These are phyloP conservation scores for Coemansia sp. DNA, from an alignment of 371 early-diverging fungal species.

Conservation along the genomic window DNA sequence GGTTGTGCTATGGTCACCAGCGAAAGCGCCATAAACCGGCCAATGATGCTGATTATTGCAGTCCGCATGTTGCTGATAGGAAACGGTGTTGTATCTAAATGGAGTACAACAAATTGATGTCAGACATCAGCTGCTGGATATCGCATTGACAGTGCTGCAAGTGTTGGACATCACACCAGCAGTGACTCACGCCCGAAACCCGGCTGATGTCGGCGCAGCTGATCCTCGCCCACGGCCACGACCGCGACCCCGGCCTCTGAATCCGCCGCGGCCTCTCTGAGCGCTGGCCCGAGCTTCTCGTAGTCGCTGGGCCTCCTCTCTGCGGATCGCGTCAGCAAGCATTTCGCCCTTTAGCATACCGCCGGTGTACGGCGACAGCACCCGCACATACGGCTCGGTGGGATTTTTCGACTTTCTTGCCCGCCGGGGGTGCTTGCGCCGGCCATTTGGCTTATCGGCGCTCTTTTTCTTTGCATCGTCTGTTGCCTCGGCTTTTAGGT, in stretches of 20 bases:
- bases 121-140: no score
- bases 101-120: no score
- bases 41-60: no score
- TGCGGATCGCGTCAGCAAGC: slow-evolving; percentile 38
- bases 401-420: not conserved
- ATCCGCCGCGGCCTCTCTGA: slow-evolving; percentile 16
- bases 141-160: no score
- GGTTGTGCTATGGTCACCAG: no score
- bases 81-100: no score
- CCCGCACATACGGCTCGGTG: slow-evolving; percentile 18
- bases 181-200: no score
- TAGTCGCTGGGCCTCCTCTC: slow-evolving; percentile 18
- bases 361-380: slow-evolving; percentile 37
- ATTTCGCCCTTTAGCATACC: slow-evolving; percentile 35
- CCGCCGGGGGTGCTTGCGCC: not conserved
- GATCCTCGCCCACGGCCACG: slow-evolving; percentile 18
- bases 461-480: not conserved
- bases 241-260: slow-evolving; percentile 33
- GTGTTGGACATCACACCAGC: not conserved
- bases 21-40: no score
- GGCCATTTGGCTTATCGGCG: not conserved
- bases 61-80: no score
- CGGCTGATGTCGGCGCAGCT: not conserved
- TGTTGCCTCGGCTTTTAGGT: slow-evolving; percentile 13
- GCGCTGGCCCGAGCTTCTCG: slow-evolving; percentile 8